phyloP scores from a whole-genome alignment of 1,284 basidiomycete genomes.

The Tylopilus microsporus region DNA sequence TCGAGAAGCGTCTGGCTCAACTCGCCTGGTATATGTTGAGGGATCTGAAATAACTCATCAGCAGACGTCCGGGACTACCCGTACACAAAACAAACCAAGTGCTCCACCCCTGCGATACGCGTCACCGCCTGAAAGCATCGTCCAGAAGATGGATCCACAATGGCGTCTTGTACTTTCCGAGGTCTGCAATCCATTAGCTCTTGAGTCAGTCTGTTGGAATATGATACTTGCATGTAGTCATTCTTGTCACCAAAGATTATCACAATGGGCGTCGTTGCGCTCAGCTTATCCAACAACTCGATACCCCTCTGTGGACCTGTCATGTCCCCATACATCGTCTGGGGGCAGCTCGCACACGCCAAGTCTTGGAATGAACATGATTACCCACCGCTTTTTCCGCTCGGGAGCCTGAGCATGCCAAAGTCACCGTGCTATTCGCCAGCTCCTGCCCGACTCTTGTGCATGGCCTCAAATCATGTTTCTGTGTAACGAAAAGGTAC shows the following conservation, averaged over 20 bases:
- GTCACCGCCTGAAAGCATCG: slow-evolving; percentile 40
- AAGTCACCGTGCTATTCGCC: slow-evolving; percentile 36
- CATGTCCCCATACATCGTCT: slow-evolving; percentile 31
- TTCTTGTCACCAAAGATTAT: slow-evolving; percentile 46
- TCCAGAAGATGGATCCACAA: slow-evolving; percentile 42
- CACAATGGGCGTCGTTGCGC: slow-evolving; percentile 41
- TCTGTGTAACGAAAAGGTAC: slow-evolving; percentile 27
- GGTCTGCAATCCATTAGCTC: slow-evolving; percentile 30
- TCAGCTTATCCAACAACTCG: slow-evolving; percentile 38
- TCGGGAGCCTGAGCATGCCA: slow-evolving; percentile 52
- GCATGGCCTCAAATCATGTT: slow-evolving; percentile 42
- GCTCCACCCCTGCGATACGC: slow-evolving; percentile 41
- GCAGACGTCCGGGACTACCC: not conserved
- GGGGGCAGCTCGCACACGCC: not conserved
- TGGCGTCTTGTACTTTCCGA: slow-evolving; percentile 40
- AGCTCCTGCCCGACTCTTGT: slow-evolving; percentile 29
- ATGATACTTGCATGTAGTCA: slow-evolving; percentile 45
- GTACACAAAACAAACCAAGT: slow-evolving; percentile 37
- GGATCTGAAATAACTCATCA: slow-evolving; percentile 19
- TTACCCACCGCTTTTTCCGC: slow-evolving; percentile 50
- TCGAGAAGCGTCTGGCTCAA: slow-evolving; percentile 20
- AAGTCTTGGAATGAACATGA: not conserved
- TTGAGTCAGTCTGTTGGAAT: not conserved
- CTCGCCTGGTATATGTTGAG: slow-evolving; percentile 22
- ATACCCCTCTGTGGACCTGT: slow-evolving; percentile 48